Evolutionary conservation across 306 rosid species (phyloP), one percentile per base, ranked within the genome.

Genomic region (Lathyrus oleraceus): DNA sequence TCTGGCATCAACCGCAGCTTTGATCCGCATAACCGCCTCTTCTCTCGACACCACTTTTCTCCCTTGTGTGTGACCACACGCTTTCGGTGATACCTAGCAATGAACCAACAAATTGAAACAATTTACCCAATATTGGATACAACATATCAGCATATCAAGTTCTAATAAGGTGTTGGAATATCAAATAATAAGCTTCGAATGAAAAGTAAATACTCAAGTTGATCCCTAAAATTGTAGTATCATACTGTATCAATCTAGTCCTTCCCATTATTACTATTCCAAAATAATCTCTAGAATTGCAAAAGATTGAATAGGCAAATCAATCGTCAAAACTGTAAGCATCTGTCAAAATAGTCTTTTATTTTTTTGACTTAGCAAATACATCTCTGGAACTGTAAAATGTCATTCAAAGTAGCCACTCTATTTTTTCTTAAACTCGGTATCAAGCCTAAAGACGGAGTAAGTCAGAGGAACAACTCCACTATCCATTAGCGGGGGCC

Each of bases 1-100:
- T 60, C 93, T 81, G 44, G 97, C 92, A 80, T 91, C 97, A 64
- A 91, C 78, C 14, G 97, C 97, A 14, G 97, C 97, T 81, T 74
- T 88, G 58, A 91, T 87, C 75, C 84, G 74, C 88, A 91, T 82
- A 51, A 91, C 87, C 2, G 97, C 93, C 76, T 91, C 97, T 77
- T 88, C 96, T 84, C 93, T 83, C 10, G 93, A 85, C 27, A 88
- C 91, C 81, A 88, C 91, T 84, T 87, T 88, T 81, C 96, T 85
- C 64, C 96, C 97, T 65, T 72, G 82, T 14, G 97, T 91, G 79
- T 91, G 97, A 17, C 96, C 97, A 32, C 97, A 88, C 43, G 96
- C 96, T 87, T 91, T 91, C 58, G 96, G 97, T 65, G 97, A 91
- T 42, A 87, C 83, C 97, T 91, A 76, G 77, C 58, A 73, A 80